phyloP scores from a whole-genome alignment of 176 grass and related monocot species.

The Cenchrus purpureus region DNA sequence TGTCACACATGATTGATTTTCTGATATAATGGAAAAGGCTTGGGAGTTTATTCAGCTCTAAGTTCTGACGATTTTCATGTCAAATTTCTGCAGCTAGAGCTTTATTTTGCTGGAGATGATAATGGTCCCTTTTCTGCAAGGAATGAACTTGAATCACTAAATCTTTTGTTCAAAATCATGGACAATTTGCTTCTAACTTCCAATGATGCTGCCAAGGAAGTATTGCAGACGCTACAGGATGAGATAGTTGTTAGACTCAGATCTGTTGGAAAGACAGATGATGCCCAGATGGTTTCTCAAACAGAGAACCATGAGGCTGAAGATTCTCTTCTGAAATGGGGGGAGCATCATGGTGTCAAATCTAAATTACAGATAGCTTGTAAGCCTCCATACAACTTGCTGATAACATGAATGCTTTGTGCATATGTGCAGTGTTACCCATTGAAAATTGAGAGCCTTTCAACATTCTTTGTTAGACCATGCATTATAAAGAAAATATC shows the following conservation, averaged over 20 bases:
- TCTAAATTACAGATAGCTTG: slow-evolving; percentile 79
- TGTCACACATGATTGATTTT: background rate
- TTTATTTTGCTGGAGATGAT: slow-evolving; percentile 80
- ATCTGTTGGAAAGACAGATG: slow-evolving; percentile 40
- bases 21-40: background rate
- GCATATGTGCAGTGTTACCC: background rate
- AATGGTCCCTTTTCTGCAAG: slow-evolving; percentile 74
- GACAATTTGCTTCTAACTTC: slow-evolving; percentile 45
- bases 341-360: slow-evolving; percentile 70
- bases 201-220: slow-evolving; percentile 43
- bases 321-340: slow-evolving; percentile 82
- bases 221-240: slow-evolving; percentile 53
- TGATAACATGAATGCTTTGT: slow-evolving; percentile 26
- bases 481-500: background rate
- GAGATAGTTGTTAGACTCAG: slow-evolving; percentile 55
- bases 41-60: slow-evolving; percentile 10
- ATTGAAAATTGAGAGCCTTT: background rate
- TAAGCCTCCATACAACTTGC: slow-evolving; percentile 57
- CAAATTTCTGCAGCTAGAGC: slow-evolving; percentile 68
- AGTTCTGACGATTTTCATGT: slow-evolving; percentile 20
- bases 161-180: slow-evolving; percentile 58
- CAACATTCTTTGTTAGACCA: background rate
- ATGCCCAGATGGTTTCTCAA: slow-evolving; percentile 44
- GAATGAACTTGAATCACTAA: slow-evolving; percentile 89
- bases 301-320: slow-evolving; percentile 50